A percentile compares a stretch with the other conserved stretches of the same genome.
Conservation (phyloP, 345 rosid genomes). For the Psidium guajava region DNA sequence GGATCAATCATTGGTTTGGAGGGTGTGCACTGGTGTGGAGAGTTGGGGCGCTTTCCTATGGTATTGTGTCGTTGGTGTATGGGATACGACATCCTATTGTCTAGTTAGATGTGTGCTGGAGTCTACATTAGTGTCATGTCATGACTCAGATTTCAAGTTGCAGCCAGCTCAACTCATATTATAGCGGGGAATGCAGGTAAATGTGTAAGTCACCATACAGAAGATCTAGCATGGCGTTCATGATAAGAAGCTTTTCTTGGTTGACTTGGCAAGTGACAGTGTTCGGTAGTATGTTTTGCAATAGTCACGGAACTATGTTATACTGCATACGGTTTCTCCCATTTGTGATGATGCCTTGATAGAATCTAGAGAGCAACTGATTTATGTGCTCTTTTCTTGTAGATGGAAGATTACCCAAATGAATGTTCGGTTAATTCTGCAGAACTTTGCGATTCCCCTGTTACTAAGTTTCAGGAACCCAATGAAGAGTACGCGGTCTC, state of each 20-base stretch:
- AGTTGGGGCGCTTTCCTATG: neutral
- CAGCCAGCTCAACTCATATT: neutral
- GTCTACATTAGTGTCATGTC: neutral
- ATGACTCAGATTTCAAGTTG: neutral
- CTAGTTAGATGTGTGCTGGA: neutral
- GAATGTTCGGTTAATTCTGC: constrained; percentile 18
- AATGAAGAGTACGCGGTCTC: constrained; percentile 11
- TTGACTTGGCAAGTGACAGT: neutral
- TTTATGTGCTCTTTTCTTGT: neutral
- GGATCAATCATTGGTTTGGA: neutral
- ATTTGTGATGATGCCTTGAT: neutral
- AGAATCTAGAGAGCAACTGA: neutral
- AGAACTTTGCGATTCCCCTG: constrained; percentile 10
- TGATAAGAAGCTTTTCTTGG: neutral
- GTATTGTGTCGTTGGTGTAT: neutral
- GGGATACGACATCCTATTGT: neutral
- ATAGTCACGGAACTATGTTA: neutral
- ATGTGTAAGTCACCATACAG: neutral
- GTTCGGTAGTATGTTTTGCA: neutral
- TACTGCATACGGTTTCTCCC: neutral
- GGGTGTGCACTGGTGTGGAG: neutral
- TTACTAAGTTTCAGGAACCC: constrained; percentile 9
- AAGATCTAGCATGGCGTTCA: neutral
- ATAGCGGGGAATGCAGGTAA: neutral
- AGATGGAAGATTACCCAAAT: constrained; percentile 34